Evolutionary conservation across 2,329 filamentous ascomycete genomes (phyloP), one percentile per base, ranked within the genome.

Genomic region (Dothistroma septosporum): DNA sequence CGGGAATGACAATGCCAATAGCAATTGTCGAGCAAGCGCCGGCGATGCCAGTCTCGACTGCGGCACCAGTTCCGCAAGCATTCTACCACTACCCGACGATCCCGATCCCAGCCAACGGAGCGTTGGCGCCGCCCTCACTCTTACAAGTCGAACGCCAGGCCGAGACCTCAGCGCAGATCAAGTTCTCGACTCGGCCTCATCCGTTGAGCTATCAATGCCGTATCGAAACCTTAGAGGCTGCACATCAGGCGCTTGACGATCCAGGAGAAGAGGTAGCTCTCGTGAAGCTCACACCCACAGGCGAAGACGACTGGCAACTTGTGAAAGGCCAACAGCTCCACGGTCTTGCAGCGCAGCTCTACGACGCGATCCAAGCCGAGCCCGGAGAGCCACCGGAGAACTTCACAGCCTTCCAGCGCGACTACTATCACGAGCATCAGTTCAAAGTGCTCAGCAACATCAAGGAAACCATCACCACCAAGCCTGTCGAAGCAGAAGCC

Each of bases 381-480:
- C 53, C 63, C 8, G 37, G 47, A 31, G 9, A 47, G 7, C 31
- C 55, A 3, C 59, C 59, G 0, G 33, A 28, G 14, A 12, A 22
- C 46, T 54, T 62, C 14, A 32, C 35, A 10, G 35, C n/a, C 21
- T 55, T 55, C n/a, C 52, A 56, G 14, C 52, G 37, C 1, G 28
- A 32, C 12, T 66, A 66, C 52, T 64, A 58, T 48, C 48, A 47
- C 49, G 50, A 60, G 6, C 61, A 64, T 24, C 64, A 66, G 33
- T 32, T 10, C 4, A 60, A 22, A 49, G 24, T 28, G 3, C 61
- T 60, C 28, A n/a, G 9, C 22, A 22, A 24, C 52, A 57, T 66
- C 16, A 16, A 48, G 10, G 22, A 44, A 24, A 32, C n/a, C 1
- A 49, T 62, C 31, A 4, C 14, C 4, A 14, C 12, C 12, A 21